Evolutionary conservation across 805 yeast genomes (phyloP), one percentile per base, ranked within the genome.

Genomic region (Candida sanyiensis): DNA sequence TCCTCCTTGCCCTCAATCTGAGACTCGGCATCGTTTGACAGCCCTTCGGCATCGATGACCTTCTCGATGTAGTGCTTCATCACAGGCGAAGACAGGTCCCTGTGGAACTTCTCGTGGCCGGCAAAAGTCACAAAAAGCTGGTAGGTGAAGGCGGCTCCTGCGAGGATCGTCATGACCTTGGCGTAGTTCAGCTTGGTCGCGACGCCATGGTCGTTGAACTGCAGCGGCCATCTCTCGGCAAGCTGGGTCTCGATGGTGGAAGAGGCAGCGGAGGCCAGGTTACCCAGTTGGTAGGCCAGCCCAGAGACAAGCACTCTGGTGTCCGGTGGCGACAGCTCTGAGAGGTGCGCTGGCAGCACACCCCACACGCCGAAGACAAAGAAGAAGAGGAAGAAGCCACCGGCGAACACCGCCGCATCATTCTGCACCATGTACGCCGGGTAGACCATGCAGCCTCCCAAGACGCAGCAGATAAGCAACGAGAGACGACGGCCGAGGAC

Each of bases 281-380:
- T 80, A 63, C 88, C 88, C 42, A 81, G 68, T 59, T 81, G 88
- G 54, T 81, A 81, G 8, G 77, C 69, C 25, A 77, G 59, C 39
- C 86, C 86, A 21, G 73, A 71, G 23, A 79, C 69, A 49, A 80
- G 68, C 2, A 83, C 68, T 53, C 85, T 66, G 50, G 77, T 77
- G 29, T 75, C 73, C 20, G 83, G 80, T 42, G 79, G 81, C 13
- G 84, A 72, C 37, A 82, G 63, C 57, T 82, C 89, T 6, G 80
- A 65, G 28, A 82, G 61, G 55, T 80, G 80, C 23, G 76, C 69
- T 24, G 88, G 87, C 11, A 75, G 66, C 36, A 81, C 75, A 46
- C 87, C 87, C 83, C 85, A 82, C 3, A 80, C 79, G 28, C 87
- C 88, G 59, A 78, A 76, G 9, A 81, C 80, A 41, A 73, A 71